Percentiles rank a stretch among this genome's conserved stretches.
Evolutionary conservation across 2,329 filamentous ascomycete species (phyloP).

Genomic region (Paradendryphiella salina): DNA sequence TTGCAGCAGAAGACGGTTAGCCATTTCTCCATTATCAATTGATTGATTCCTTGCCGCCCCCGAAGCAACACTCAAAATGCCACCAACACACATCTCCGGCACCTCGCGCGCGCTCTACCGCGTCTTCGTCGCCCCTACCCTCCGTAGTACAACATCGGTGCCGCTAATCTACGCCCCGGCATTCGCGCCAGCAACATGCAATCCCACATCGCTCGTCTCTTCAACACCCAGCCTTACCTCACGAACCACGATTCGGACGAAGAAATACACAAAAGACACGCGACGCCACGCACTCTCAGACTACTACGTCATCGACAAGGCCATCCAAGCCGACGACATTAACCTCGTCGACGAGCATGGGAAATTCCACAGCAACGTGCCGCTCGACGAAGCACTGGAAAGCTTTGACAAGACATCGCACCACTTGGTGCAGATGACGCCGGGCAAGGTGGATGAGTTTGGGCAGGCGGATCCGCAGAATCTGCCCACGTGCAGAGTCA

Average conservation of each 20-base stretch:
- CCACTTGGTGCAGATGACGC: conserved; percentile 56
- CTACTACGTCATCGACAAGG: conserved; percentile 52
- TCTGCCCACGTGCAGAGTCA: conserved; percentile 69
- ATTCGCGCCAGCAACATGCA: conserved; percentile 19
- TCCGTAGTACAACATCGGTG: conserved; percentile 25
- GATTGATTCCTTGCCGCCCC: too few relatives aligned
- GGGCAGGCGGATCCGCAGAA: conserved; percentile 47
- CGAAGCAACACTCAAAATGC: conserved; percentile 22
- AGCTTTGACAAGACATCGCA: conserved; percentile 55
- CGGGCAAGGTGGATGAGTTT: conserved; percentile 29
- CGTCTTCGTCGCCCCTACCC: conserved; percentile 49
- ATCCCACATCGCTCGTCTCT: conserved; percentile 3
- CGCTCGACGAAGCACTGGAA: conserved; percentile 47
- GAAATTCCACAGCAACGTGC: conserved; percentile 40
- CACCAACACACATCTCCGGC: conserved; percentile 37
- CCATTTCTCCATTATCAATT: background rate
- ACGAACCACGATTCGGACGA: conserved; percentile 23
- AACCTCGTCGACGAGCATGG: conserved; percentile 50
- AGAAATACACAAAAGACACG: conserved; percentile 31
- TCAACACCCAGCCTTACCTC: conserved; percentile 11
- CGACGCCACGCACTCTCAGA: conserved; percentile 46
- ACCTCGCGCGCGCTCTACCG: conserved; percentile 50
- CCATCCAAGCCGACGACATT: conserved; percentile 53
- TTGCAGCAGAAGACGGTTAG: background rate
- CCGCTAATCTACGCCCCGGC: conserved; percentile 25